phyloP scores from a whole-genome alignment of 768 basidiomycete genomes.

The Macrolepiota fuliginosa region DNA sequence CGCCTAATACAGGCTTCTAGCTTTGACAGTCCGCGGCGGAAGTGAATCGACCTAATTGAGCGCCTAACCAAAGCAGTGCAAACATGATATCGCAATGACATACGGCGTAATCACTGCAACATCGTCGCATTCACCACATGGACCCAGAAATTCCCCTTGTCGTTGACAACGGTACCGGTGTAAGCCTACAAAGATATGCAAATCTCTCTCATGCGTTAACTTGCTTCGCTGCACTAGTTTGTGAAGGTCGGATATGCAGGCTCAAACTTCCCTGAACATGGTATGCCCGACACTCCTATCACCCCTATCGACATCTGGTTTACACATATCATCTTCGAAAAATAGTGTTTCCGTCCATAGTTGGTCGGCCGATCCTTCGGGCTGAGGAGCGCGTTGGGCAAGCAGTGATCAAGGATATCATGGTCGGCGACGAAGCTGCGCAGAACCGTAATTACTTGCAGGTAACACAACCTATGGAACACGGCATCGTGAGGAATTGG shows the following conservation, averaged over 20 bases:
- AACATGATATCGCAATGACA: slow-evolving; percentile 9
- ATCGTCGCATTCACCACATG: slow-evolving; percentile 25
- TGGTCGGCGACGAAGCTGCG: slow-evolving; percentile 97
- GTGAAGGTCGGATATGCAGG: slow-evolving; percentile 91
- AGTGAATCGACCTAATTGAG: background rate
- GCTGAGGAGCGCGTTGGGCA: slow-evolving; percentile 93
- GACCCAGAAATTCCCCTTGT: slow-evolving; percentile 59
- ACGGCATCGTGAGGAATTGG: slow-evolving; percentile 99
- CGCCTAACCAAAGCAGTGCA: background rate
- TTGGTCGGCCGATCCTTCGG: slow-evolving; percentile 95
- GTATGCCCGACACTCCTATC: slow-evolving; percentile 35
- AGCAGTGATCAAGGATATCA: slow-evolving; percentile 91
- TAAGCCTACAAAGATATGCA: slow-evolving; percentile 35
- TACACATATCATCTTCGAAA: background rate
- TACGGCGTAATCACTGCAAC: background rate
- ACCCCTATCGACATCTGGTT: background rate
- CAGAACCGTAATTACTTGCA: slow-evolving; percentile 94
- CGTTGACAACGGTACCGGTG: slow-evolving; percentile 88
- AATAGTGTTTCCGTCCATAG: slow-evolving; percentile 92
- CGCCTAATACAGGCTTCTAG: too few species aligned
- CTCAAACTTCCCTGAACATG: slow-evolving; percentile 94
- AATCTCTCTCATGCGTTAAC: slow-evolving; percentile 6
- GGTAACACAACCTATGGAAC: slow-evolving; percentile 98
- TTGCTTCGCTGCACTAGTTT: slow-evolving; percentile 48
- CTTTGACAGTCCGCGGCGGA: too few species aligned